phyloP scores from a whole-genome alignment of 2,329 filamentous ascomycete genomes.

The Lasiodiplodia sp. region DNA sequence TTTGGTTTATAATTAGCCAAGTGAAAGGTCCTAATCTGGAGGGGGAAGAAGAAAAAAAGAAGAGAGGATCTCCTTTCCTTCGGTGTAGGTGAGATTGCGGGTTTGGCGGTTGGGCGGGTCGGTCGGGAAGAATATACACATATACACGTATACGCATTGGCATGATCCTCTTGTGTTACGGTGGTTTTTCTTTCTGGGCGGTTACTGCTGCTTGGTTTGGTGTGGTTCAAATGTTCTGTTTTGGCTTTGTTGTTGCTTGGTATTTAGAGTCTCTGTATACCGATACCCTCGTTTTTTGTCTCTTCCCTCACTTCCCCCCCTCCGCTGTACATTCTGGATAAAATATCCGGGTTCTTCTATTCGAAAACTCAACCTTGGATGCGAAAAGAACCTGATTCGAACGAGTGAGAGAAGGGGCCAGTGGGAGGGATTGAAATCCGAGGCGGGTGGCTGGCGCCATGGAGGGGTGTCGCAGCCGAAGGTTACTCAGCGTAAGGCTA shows the following conservation, averaged over 20 bases:
- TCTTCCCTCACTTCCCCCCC: background rate
- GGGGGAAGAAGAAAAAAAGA: background rate
- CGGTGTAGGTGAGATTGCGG: background rate
- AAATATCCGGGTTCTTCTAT: too few relatives aligned
- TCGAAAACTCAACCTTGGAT: too few relatives aligned
- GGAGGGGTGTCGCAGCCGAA: too few relatives aligned
- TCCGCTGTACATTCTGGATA: too few relatives aligned
- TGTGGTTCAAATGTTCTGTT: background rate
- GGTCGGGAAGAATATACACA: background rate
- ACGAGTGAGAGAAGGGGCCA: too few relatives aligned
- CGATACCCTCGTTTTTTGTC: conserved; percentile 23
- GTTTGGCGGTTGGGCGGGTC: too few relatives aligned
- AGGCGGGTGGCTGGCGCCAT: too few relatives aligned
- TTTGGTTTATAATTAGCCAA: conserved; percentile 1
- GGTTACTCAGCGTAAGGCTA: too few relatives aligned
- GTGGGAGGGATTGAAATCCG: too few relatives aligned
- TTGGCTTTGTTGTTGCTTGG: background rate
- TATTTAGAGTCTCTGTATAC: conserved; percentile 19
- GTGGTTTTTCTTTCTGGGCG: background rate
- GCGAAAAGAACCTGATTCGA: too few relatives aligned
- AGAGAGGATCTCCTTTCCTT: background rate
- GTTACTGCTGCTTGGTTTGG: background rate
- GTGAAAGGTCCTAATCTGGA: background rate
- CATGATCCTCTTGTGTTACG: background rate
- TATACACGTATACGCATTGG: background rate